Conservation (phyloP, 768 basidiomycete genomes). For the Hypsizygus marmoreus region DNA sequence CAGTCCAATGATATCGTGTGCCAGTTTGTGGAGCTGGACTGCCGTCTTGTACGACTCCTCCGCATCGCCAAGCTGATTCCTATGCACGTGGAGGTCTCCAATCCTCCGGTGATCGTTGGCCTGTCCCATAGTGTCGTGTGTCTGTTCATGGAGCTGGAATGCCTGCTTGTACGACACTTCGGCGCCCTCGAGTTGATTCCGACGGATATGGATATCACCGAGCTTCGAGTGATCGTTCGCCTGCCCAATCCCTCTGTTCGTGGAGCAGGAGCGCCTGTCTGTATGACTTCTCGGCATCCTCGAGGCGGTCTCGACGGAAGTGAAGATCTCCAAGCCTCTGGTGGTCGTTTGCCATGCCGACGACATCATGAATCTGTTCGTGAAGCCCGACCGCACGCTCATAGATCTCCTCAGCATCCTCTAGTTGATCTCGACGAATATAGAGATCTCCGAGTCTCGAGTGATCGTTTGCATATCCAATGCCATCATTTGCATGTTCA, state of each 20-base stretch:
- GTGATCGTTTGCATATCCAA: conserved; percentile 16
- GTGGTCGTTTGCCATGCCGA: background rate
- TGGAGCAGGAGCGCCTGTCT: too few species aligned
- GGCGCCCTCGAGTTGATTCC: background rate
- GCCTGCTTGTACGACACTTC: background rate
- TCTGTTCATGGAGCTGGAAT: background rate
- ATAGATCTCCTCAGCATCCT: background rate
- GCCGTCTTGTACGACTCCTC: background rate
- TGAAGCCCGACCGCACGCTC: background rate
- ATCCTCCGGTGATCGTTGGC: background rate
- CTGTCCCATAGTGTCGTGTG: background rate
- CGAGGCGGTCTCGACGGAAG: too few species aligned
- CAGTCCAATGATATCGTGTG: conserved; percentile 11
- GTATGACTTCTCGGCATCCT: too few species aligned
- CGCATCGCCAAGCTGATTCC: background rate
- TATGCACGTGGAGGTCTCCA: background rate
- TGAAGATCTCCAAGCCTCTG: background rate
- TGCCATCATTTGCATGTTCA: conserved; percentile 2
- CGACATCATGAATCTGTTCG: background rate
- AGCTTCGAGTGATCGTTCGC: too few species aligned
- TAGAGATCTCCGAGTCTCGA: conserved; percentile 16
- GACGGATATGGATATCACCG: too few species aligned
- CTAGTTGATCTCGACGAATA: conserved; percentile 14
- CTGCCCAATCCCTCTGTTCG: too few species aligned
- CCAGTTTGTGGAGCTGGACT: background rate